These are phyloP conservation scores for Termitomyces sp. DNA, from an alignment of 768 basidiomycete species.

Conservation along the genomic window DNA sequence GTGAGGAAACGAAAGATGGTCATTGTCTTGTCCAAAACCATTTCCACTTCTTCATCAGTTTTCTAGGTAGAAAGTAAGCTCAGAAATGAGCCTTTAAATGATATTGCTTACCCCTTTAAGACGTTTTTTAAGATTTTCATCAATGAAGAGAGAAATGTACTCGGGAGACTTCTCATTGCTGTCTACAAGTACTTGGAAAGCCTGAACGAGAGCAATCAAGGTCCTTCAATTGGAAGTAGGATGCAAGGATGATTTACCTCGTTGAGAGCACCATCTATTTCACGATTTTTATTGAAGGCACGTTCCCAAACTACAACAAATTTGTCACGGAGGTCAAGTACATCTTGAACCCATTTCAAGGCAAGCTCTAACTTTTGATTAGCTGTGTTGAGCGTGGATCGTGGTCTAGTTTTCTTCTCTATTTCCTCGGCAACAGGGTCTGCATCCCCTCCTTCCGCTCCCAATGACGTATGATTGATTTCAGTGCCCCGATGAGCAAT, in stretches of 20 bases:
- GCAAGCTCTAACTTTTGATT: conserved; percentile 56
- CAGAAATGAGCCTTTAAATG: not conserved
- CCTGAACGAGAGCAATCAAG: conserved; percentile 41
- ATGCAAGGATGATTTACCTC: conserved; percentile 49
- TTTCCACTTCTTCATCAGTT: conserved; percentile 89
- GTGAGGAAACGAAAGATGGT: conserved; percentile 89
- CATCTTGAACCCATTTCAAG: conserved; percentile 89
- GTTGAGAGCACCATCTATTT: conserved; percentile 76
- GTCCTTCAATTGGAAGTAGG: not conserved
- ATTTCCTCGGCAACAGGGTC: conserved; percentile 28
- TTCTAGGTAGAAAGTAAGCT: conserved; percentile 49
- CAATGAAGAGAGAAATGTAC: conserved; percentile 94
- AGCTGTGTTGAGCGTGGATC: conserved; percentile 31
- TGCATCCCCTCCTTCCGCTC: conserved; percentile 31
- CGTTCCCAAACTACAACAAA: conserved; percentile 73
- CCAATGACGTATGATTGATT: conserved; percentile 64
- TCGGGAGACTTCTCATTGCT: conserved; percentile 83
- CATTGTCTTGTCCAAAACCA: conserved; percentile 91
- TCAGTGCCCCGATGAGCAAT: conserved; percentile 70
- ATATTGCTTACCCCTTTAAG: conserved; percentile 77
- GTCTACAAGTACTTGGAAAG: conserved; percentile 91
- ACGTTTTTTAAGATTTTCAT: conserved; percentile 92
- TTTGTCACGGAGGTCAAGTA: conserved; percentile 87
- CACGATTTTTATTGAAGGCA: conserved; percentile 69
- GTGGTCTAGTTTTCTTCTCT: conserved; percentile 48